phyloP scores from a whole-genome alignment of 2,329 filamentous ascomycete genomes.

The Fusarium circinatum region DNA sequence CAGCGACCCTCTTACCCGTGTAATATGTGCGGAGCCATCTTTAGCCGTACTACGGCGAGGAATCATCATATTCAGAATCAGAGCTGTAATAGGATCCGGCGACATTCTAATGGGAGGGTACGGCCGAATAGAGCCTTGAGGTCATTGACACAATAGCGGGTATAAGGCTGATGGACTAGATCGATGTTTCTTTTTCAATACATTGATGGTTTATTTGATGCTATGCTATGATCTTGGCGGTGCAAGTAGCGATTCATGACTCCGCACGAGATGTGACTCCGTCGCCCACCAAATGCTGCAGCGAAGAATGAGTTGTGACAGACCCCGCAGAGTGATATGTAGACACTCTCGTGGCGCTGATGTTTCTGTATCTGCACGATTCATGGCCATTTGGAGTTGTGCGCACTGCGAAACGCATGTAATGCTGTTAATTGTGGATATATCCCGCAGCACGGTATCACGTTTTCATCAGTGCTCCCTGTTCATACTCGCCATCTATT shows the following conservation, averaged over 20 bases:
- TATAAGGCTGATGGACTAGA: not conserved
- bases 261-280: not conserved
- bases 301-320: not conserved
- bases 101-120: not conserved
- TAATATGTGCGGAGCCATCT: not conserved
- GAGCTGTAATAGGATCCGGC: not conserved
- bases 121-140: not conserved
- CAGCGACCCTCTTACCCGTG: not conserved
- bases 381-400: not conserved
- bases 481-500: not conserved
- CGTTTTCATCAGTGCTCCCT: too few relatives aligned
- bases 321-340: not conserved
- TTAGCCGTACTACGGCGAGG: not conserved
- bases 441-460: not conserved
- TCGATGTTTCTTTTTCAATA: not conserved
- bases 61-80: constrained; percentile 1
- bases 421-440: not conserved
- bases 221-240: not conserved
- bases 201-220: not conserved
- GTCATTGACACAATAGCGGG: not conserved
- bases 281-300: not conserved
- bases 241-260: not conserved
- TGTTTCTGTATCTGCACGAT: not conserved
- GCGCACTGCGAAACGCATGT: not conserved
- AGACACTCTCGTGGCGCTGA: not conserved